Base-by-base conservation (phyloP, 495 filamentous ascomycete species). In the Trichoderma parareesei region DNA sequence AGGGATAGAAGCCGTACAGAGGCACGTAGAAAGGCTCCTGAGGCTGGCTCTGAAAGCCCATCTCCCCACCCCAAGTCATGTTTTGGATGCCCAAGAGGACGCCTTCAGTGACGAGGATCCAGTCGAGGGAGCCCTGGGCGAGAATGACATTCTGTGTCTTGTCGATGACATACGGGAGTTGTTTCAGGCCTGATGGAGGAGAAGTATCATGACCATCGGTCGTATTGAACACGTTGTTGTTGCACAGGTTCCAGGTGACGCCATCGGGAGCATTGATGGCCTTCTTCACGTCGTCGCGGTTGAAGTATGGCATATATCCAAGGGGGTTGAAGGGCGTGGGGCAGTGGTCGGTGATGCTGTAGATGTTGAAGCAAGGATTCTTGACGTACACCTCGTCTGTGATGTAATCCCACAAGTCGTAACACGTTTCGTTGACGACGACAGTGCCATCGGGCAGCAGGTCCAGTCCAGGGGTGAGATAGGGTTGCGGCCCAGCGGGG, bases 281-380 rank as follows among this genome's bases (percentile, higher is more conserved):
- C 11, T 78, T 73, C 63, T 93, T 86, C 8, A 94, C 90, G 67
- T 91, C 89, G 4, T 79, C 79, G 33, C 87, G 81, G 74, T 93
- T 89, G 78, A 95, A 93, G 79, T 93, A 93, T 62, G 89, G 76
- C 33, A 74, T 67, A 20, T 85, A 79, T 16, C 87, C 86, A 7
- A 71, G 73, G 1, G 82, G 85, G 66, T 89, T 85, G 84, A 83
- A 91, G 3, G 88, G 79, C 48, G 87, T 74, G 0, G 90, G 90
- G 72, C 90, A 94, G 46, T 84, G 90, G 64, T 85, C 87, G 27
- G 85, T 81, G 20, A 94, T 80, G 64, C 90, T 85, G 74, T 93
- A 93, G 57, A 88, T 77, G 77, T 90, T 85, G 78, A 90, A 94
- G 78, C 90, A 93, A 0, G 90, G 90, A 76, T 93, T 94, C 38